A percentile compares a stretch with the other conserved stretches of the same genome.
Evolutionary conservation across 2,329 filamentous ascomycete species (phyloP).

Genomic region (Pyrenophora tritici-repentis): DNA sequence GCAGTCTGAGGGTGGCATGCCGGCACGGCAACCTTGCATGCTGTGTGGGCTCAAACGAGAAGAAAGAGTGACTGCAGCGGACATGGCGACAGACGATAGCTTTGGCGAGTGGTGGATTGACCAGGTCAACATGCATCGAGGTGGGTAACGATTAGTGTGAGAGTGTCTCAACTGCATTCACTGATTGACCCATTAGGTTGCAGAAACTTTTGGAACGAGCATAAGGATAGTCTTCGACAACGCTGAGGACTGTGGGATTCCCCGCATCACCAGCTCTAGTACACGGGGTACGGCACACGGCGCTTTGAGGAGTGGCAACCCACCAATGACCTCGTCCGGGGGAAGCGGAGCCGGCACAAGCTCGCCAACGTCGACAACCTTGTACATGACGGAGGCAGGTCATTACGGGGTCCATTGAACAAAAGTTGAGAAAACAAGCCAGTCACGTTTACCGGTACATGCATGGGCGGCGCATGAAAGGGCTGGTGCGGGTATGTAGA

Average conservation of each 20-base stretch:
- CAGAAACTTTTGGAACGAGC: constrained; percentile 81
- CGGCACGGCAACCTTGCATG: constrained; percentile 75
- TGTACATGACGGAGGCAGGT: constrained; percentile 5
- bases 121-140: constrained; percentile 69
- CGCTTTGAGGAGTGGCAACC: background rate
- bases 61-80: constrained; percentile 77
- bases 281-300: constrained; percentile 1
- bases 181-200: constrained; percentile 59
- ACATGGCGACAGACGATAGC: constrained; percentile 79
- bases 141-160: constrained; percentile 18
- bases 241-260: constrained; percentile 53
- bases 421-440: background rate
- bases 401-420: background rate
- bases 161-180: constrained; percentile 34
- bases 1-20: constrained; percentile 67
- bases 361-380: background rate
- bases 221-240: constrained; percentile 71
- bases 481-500: no score
- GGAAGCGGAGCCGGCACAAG: constrained; percentile 5
- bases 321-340: constrained; percentile 14
- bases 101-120: constrained; percentile 98
- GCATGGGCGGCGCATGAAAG: constrained; percentile 2
- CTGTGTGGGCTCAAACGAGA: constrained; percentile 88
- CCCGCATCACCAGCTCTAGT: background rate
- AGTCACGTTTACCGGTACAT: background rate